Percentiles rank a stretch among this genome's conserved stretches.
Conservation (phyloP, 225 moss, liverwort and hornwort species). For the Pseudisothecium myosuroides region DNA sequence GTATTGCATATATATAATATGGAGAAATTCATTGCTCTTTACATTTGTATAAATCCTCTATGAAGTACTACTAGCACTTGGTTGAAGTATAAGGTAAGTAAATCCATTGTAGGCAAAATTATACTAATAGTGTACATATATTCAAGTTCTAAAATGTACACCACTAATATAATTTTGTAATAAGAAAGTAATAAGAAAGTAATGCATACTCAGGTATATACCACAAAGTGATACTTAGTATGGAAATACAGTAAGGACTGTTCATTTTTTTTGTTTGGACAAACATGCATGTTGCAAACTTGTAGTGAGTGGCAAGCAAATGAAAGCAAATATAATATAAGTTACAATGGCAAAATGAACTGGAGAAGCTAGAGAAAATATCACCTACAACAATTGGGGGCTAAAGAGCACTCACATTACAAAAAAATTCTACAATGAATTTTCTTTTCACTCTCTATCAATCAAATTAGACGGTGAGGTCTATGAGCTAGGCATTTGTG, state of each 20-base stretch:
- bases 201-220: no score
- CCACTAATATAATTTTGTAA: not conserved
- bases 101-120: not conserved
- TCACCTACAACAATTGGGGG: not conserved
- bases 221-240: not conserved
- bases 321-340: not conserved
- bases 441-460: not conserved
- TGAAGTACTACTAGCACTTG: not conserved
- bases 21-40: not conserved
- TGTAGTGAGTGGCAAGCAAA: not conserved
- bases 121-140: no score
- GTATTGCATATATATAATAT: not conserved
- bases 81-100: not conserved
- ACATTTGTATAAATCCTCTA: not conserved
- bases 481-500: not conserved
- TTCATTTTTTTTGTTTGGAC: not conserved
- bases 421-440: not conserved
- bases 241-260: rapidly evolving
- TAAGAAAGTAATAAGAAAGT: no score
- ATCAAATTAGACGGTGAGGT: not conserved
- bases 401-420: not conserved
- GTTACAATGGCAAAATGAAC: not conserved
- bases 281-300: no score
- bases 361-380: not conserved
- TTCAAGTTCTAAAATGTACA: not conserved